A percentile compares a stretch with the other conserved stretches of the same genome.
Conservation (phyloP, 2,329 filamentous ascomycete genomes). For the Xylaria sp. region DNA sequence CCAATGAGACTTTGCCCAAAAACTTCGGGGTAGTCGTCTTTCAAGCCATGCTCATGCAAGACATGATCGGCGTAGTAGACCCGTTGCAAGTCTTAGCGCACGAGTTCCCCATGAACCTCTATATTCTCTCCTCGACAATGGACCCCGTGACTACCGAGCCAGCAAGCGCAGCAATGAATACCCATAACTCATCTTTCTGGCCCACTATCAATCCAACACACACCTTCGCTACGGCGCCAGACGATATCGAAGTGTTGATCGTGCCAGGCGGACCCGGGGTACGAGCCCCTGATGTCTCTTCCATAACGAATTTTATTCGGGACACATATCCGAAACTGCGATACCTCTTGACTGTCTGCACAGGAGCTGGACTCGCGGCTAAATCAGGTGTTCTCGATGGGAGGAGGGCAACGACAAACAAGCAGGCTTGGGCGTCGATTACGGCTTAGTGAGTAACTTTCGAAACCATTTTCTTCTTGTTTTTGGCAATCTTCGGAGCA, state of each 20-base stretch:
- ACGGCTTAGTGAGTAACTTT: constrained; percentile 43
- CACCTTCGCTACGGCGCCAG: constrained; percentile 49
- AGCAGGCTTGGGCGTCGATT: constrained; percentile 60
- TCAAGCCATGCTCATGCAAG: constrained; percentile 32
- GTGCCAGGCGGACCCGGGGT: constrained; percentile 54
- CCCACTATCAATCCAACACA: constrained; percentile 48
- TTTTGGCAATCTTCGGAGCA: background rate
- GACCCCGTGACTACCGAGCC: constrained; percentile 34
- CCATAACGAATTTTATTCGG: constrained; percentile 56
- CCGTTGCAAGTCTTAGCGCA: constrained; percentile 30
- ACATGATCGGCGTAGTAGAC: constrained; percentile 31
- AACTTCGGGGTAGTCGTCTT: constrained; percentile 33
- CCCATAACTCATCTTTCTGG: constrained; percentile 30
- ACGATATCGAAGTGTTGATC: constrained; percentile 51
- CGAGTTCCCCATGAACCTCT: constrained; percentile 29
- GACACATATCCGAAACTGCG: constrained; percentile 55
- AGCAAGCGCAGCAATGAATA: constrained; percentile 19
- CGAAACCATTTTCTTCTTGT: background rate
- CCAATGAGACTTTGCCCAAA: constrained; percentile 26
- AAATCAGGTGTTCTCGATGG: constrained; percentile 66
- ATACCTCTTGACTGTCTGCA: constrained; percentile 71
- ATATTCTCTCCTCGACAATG: constrained; percentile 27
- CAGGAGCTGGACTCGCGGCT: constrained; percentile 65
- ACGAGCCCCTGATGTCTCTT: constrained; percentile 39
- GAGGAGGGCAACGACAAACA: constrained; percentile 69